Evolutionary conservation across 306 rosid genomes (phyloP).

Genomic region (Inga leiocalycina): DNA sequence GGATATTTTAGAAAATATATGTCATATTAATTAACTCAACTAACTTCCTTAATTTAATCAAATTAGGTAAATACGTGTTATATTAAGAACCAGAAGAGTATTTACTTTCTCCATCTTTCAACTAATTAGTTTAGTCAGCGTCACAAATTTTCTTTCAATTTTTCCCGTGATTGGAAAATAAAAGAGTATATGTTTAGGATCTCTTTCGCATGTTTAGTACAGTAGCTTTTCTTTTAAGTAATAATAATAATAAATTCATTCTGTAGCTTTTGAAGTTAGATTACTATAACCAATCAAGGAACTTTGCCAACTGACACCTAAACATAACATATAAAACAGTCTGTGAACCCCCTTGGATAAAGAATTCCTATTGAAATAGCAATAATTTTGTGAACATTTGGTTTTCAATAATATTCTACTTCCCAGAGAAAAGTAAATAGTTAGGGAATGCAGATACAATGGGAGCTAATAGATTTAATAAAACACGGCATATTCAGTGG

Average conservation of each 20-base stretch:
- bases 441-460: neutral
- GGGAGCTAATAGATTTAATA: neutral
- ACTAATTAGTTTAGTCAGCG: slow-evolving; percentile 1
- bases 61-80: too few species aligned
- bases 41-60: too few species aligned
- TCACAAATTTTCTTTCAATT: neutral
- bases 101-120: neutral
- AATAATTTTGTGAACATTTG: neutral
- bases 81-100: too few species aligned
- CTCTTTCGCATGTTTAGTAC: slow-evolving; percentile 19
- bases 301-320: slow-evolving; percentile 9
- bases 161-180: neutral
- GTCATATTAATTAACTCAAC: too few species aligned
- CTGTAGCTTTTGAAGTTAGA: slow-evolving; percentile 22
- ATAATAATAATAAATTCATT: neutral
- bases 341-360: slow-evolving; percentile 13
- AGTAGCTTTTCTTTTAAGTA: neutral
- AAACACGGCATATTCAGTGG: slow-evolving; percentile 6
- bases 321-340: slow-evolving; percentile 19
- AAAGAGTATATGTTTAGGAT: neutral
- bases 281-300: neutral
- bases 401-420: neutral
- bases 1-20: too few species aligned
- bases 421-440: neutral
- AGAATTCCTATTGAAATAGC: slow-evolving; percentile 25